Conservation (phyloP, 805 yeast species). For the Wickerhamiella cacticola region DNA sequence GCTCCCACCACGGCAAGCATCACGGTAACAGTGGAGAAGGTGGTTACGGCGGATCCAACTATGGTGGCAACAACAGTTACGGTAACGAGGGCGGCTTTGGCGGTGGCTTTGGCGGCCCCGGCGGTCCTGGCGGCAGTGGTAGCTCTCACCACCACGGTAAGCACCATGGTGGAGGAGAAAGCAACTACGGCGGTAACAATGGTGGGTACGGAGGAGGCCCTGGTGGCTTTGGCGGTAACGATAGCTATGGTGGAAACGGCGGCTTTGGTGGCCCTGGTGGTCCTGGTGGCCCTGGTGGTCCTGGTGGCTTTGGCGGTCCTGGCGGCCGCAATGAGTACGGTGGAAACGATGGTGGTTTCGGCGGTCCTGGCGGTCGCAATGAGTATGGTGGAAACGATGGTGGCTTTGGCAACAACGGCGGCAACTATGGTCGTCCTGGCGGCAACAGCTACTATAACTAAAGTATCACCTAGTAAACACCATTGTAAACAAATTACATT, state of each 20-base stretch:
- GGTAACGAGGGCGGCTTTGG: not conserved
- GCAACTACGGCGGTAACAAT: slow-evolving; percentile 15
- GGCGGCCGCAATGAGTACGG: not conserved
- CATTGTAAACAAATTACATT: not conserved
- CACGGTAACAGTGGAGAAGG: not conserved
- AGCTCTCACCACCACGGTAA: slow-evolving; percentile 2
- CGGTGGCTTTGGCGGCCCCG: not conserved
- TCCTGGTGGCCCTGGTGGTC: slow-evolving; percentile 26
- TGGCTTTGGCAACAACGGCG: slow-evolving; percentile 11
- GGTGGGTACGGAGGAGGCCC: slow-evolving; percentile 2
- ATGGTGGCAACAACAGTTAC: slow-evolving; percentile 6
- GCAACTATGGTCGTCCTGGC: slow-evolving; percentile 9
- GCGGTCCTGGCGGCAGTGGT: not conserved
- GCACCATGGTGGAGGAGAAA: slow-evolving; percentile 1
- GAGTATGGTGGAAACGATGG: slow-evolving; percentile 3
- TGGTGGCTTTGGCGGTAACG: slow-evolving; percentile 11
- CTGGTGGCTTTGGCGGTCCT: slow-evolving; percentile 19
- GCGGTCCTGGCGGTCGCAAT: slow-evolving; percentile 7
- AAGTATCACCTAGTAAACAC: not conserved
- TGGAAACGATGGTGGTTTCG: slow-evolving; percentile 12
- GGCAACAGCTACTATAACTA: slow-evolving; percentile 1
- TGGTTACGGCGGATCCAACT: not conserved
- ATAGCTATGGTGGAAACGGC: slow-evolving; percentile 22
- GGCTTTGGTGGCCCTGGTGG: slow-evolving; percentile 14
- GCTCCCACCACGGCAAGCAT: not conserved